Evolutionary conservation across 2,329 filamentous ascomycete species (phyloP).

Genomic region (Ophiostoma australiae): DNA sequence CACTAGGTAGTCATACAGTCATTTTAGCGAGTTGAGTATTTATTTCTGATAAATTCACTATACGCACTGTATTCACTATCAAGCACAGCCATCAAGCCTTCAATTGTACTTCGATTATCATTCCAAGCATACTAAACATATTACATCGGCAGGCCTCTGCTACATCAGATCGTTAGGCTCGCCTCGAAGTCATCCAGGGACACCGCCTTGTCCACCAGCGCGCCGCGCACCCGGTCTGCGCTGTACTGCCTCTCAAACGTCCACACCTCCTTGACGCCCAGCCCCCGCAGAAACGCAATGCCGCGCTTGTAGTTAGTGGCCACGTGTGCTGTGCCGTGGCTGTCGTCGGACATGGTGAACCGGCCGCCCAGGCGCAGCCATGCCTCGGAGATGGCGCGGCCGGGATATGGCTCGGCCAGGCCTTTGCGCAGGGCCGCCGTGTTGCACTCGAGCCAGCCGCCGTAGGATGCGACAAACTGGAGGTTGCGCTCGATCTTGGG

Average conservation of each 20-base stretch:
- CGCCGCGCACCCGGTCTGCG: conserved; percentile 29
- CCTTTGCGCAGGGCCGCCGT: conserved; percentile 84
- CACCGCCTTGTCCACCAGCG: conserved; percentile 40
- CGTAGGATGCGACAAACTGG: conserved; percentile 62
- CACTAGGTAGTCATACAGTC: not conserved
- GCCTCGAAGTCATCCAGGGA: conserved; percentile 24
- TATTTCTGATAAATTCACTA: not conserved
- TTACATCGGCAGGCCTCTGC: not conserved
- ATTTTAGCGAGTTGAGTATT: not conserved
- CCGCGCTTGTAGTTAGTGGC: conserved; percentile 75
- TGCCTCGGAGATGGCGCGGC: conserved; percentile 68
- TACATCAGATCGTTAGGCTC: not conserved
- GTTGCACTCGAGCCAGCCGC: conserved; percentile 85
- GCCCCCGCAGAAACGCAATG: conserved; percentile 62
- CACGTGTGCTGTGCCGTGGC: conserved; percentile 81
- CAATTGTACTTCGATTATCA: not conserved
- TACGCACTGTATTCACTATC: not conserved
- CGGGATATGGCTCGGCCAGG: conserved; percentile 84
- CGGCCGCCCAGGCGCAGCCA: conserved; percentile 69
- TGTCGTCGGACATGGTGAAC: conserved; percentile 93
- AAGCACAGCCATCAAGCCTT: not conserved
- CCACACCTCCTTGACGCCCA: conserved; percentile 62
- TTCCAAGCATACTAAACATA: not conserved
- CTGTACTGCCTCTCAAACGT: conserved; percentile 42
- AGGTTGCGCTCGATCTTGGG: conserved; percentile 68